Percentiles rank a stretch among this genome's conserved stretches.
Evolutionary conservation across 2,329 filamentous ascomycete genomes (phyloP).

Genomic region (Penicillium olsonii): DNA sequence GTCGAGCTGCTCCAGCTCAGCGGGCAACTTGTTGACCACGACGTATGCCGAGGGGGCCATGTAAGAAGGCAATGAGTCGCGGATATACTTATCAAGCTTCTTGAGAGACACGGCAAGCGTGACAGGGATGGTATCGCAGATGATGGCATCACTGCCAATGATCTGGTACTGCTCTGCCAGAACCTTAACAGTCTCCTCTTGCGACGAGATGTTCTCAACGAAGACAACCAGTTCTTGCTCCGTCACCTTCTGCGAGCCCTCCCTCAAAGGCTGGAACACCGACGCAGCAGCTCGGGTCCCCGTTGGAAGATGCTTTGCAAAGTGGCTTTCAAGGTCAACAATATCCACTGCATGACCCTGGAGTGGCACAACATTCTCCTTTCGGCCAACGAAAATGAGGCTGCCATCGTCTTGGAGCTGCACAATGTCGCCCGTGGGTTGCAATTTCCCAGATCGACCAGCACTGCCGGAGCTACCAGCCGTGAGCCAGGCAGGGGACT

Average conservation of each 20-base stretch:
- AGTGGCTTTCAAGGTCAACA: conserved; percentile 42
- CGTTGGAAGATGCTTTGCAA: conserved; percentile 38
- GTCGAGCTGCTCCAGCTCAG: conserved; percentile 28
- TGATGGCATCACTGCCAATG: conserved; percentile 1
- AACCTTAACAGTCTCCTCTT: conserved; percentile 30
- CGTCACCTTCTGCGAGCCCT: conserved; percentile 15
- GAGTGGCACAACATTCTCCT: conserved; percentile 33
- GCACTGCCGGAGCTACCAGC: conserved; percentile 33
- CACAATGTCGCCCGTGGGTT: conserved; percentile 37
- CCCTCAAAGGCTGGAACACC: conserved; percentile 22
- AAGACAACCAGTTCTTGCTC: conserved; percentile 32
- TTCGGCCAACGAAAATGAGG: conserved; percentile 35
- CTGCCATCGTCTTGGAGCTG: conserved; percentile 30
- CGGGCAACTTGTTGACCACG: conserved; percentile 42
- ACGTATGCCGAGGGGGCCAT: conserved; percentile 49
- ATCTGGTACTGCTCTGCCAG: conserved; percentile 28
- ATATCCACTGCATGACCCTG: conserved; percentile 45
- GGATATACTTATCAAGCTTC: conserved; percentile 46
- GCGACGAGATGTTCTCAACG: conserved; percentile 31
- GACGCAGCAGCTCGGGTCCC: conserved; percentile 30
- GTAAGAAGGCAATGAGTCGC: conserved; percentile 48
- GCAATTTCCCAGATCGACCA: conserved; percentile 35
- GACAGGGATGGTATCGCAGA: conserved; percentile 29
- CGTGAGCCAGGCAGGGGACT: conserved; percentile 29
- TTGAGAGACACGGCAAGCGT: conserved; percentile 39